These are phyloP conservation scores for Fraxinus floribunda DNA, from an alignment of 305 asterid genomes.

Conservation along the genomic window DNA sequence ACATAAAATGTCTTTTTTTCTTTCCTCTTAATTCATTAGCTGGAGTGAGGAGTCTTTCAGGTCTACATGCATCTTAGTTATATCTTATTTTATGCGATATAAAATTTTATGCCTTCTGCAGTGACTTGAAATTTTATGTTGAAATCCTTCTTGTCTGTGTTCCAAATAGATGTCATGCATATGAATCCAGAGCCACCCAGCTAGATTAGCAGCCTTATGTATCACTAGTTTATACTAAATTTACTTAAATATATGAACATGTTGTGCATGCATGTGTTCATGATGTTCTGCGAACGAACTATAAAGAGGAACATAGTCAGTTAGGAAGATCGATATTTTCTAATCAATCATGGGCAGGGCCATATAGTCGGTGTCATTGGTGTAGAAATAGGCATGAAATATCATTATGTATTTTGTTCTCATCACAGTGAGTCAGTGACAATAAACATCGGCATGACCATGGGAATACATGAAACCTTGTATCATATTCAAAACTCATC, in stretches of 20 bases:
- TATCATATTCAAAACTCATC: neutral
- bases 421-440: neutral
- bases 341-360: neutral
- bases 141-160: neutral
- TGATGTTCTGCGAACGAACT: neutral
- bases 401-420: neutral
- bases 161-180: neutral
- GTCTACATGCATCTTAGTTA: slow-evolving; percentile 11
- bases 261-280: neutral
- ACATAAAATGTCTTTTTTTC: neutral
- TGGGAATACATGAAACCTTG: neutral
- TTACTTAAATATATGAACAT: neutral
- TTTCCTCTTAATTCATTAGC: slow-evolving; percentile 16
- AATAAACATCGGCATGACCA: neutral
- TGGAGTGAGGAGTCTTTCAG: slow-evolving; percentile 13
- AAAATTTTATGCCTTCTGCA: slow-evolving; percentile 16
- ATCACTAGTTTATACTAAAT: neutral
- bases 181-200: neutral
- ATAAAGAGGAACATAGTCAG: neutral
- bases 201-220: neutral
- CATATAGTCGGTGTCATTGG: neutral
- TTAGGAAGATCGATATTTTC: neutral
- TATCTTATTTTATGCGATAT: neutral
- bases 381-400: neutral
- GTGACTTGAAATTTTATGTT: slow-evolving; percentile 5